These are phyloP conservation scores for Senna tora DNA, from an alignment of 306 rosid species.

Conservation along the genomic window DNA sequence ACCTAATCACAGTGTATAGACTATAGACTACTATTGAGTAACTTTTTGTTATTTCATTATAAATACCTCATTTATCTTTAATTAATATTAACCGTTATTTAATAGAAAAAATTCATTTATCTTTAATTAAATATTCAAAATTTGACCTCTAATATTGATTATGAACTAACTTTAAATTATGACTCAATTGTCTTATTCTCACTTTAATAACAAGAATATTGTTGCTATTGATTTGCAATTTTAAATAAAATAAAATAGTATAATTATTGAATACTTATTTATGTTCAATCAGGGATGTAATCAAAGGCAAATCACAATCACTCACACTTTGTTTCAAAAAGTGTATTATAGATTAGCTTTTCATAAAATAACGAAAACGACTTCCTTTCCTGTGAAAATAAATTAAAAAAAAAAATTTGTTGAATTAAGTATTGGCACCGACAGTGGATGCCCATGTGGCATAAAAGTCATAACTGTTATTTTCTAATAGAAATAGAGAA, in stretches of 20 bases:
- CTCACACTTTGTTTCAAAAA: conserved; percentile 17
- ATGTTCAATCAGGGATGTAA: conserved; percentile 35
- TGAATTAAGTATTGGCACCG: conserved; percentile 45
- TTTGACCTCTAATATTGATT: too few species aligned
- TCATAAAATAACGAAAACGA: conserved; percentile 34
- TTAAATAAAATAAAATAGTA: too few species aligned
- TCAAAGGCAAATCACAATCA: conserved; percentile 42
- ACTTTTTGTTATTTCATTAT: too few species aligned
- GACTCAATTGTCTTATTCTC: too few species aligned
- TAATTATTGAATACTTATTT: background rate
- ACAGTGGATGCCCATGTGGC: conserved; percentile 49
- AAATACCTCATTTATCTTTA: too few species aligned
- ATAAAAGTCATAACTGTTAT: conserved; percentile 32
- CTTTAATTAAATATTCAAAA: too few species aligned
- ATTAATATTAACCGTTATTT: too few species aligned
- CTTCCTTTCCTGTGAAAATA: background rate
- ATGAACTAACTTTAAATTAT: too few species aligned
- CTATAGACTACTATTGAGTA: too few species aligned
- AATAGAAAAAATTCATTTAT: too few species aligned
- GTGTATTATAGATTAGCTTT: conserved; percentile 38
- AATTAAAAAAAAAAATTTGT: background rate
- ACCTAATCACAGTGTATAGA: background rate
- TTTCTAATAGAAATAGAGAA: background rate
- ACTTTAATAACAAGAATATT: too few species aligned
- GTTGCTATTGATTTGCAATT: too few species aligned